Evolutionary conservation across 140 eudicot species (phyloP).

Genomic region (Ambrosia hybrid): DNA sequence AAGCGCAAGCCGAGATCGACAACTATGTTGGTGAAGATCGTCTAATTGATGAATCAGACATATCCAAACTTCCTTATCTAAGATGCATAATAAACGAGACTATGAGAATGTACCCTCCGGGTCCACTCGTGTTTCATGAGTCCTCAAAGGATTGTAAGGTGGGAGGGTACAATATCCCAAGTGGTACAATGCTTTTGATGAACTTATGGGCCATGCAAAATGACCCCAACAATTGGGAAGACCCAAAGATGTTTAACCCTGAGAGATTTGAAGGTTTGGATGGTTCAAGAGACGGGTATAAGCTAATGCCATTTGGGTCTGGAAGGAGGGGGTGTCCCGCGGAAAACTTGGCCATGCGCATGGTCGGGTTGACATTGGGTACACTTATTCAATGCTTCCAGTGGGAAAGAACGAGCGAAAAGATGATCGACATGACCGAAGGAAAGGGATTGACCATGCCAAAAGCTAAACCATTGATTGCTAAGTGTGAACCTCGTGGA

Average conservation of each 20-base stretch:
- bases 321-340: slow-evolving; percentile 46
- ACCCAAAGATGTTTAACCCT: slow-evolving; percentile 32
- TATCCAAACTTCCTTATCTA: slow-evolving; percentile 8
- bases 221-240: slow-evolving; percentile 32
- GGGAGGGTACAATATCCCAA: slow-evolving; percentile 32
- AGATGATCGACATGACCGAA: slow-evolving; percentile 34
- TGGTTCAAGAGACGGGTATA: slow-evolving; percentile 25
- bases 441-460: slow-evolving; percentile 36
- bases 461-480: slow-evolving; percentile 36
- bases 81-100: slow-evolving; percentile 38
- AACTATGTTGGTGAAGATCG: background rate
- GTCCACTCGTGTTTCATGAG: slow-evolving; percentile 41
- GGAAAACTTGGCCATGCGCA: slow-evolving; percentile 30
- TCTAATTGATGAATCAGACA: background rate
- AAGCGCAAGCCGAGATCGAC: background rate
- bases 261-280: slow-evolving; percentile 34
- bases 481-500: slow-evolving; percentile 25
- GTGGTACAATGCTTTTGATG: slow-evolving; percentile 38
- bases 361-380: slow-evolving; percentile 37
- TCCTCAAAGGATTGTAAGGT: slow-evolving; percentile 32
- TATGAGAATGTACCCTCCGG: slow-evolving; percentile 35
- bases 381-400: slow-evolving; percentile 40
- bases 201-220: slow-evolving; percentile 46
- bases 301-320: slow-evolving; percentile 38
- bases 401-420: slow-evolving; percentile 32